These are phyloP conservation scores for Debaryomyces fabryi DNA, from an alignment of 1,139 yeast species.

Conservation along the genomic window DNA sequence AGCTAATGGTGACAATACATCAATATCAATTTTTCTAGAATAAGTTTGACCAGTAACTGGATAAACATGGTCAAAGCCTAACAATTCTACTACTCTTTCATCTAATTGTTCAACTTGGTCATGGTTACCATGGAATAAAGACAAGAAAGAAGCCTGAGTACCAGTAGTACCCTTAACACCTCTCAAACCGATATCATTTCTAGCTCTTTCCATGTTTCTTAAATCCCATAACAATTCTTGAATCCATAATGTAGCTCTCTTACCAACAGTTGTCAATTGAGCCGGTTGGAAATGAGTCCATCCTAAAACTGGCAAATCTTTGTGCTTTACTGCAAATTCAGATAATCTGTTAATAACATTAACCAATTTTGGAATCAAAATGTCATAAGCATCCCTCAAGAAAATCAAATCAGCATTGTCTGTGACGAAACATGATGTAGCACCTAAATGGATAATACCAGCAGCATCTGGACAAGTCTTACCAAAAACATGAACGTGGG, in stretches of 20 bases:
- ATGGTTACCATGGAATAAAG: conserved; percentile 95
- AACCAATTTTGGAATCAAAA: conserved; percentile 90
- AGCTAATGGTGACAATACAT: conserved; percentile 87
- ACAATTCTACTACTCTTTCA: conserved; percentile 85
- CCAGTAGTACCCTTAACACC: conserved; percentile 99
- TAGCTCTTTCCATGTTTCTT: conserved; percentile 92
- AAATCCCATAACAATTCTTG: conserved; percentile 98
- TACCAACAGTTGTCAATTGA: conserved; percentile 97
- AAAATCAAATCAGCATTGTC: conserved; percentile 98
- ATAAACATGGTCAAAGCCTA: conserved; percentile 92
- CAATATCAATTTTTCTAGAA: conserved; percentile 96
- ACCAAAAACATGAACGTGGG: conserved; percentile 96
- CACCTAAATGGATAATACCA: conserved; percentile 97
- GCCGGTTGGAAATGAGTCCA: conserved; percentile 99
- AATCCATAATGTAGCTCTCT: conserved; percentile 96
- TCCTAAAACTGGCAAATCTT: conserved; percentile 95
- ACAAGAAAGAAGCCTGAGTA: conserved; percentile 94
- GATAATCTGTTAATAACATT: conserved; percentile 91
- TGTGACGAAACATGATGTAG: conserved; percentile 96
- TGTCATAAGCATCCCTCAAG: conserved; percentile 91
- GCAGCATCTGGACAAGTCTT: conserved; percentile 93
- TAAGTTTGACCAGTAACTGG: conserved; percentile 99
- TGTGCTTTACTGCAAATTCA: conserved; percentile 85
- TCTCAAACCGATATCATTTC: conserved; percentile 94
- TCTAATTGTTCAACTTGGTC: conserved; percentile 93